A percentile compares a stretch with the other conserved stretches of the same genome.
These are phyloP conservation scores for Saccharomycopsis sp. DNA, from an alignment of 805 yeast species.

Conservation along the genomic window DNA sequence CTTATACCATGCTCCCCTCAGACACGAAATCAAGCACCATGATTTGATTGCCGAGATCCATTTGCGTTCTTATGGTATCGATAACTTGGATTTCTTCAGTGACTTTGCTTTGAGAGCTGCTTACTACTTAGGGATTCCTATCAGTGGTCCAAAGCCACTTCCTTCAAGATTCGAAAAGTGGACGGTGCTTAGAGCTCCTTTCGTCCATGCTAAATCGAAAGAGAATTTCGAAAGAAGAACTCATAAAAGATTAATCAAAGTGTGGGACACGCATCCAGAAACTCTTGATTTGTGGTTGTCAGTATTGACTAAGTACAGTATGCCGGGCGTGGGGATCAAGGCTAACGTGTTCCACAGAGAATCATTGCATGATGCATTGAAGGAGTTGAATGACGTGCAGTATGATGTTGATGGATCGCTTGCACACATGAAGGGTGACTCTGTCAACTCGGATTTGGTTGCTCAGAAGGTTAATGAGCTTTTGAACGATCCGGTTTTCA, in stretches of 20 bases:
- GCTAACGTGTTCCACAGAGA: slow-evolving; percentile 58
- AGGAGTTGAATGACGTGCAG: slow-evolving; percentile 33
- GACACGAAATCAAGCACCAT: slow-evolving; percentile 60
- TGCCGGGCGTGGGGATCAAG: slow-evolving; percentile 78
- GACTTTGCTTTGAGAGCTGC: slow-evolving; percentile 91
- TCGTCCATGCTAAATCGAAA: slow-evolving; percentile 89
- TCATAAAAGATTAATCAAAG: slow-evolving; percentile 61
- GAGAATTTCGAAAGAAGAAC: slow-evolving; percentile 91
- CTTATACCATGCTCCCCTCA: slow-evolving; percentile 73
- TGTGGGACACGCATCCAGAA: slow-evolving; percentile 83
- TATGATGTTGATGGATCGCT: slow-evolving; percentile 22
- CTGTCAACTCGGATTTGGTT: slow-evolving; percentile 32
- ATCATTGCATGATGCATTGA: slow-evolving; percentile 35
- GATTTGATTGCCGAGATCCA: slow-evolving; percentile 72
- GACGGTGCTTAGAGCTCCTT: slow-evolving; percentile 91
- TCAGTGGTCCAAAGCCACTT: slow-evolving; percentile 62
- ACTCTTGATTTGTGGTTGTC: slow-evolving; percentile 77
- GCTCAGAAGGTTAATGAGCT: slow-evolving; percentile 56
- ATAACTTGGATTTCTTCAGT: slow-evolving; percentile 64
- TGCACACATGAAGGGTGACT: slow-evolving; percentile 19
- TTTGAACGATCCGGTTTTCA: slow-evolving; percentile 55
- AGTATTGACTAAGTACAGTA: slow-evolving; percentile 66
- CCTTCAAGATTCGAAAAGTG: slow-evolving; percentile 76
- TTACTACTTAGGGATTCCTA: slow-evolving; percentile 82
- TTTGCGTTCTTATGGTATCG: slow-evolving; percentile 64